Evolutionary conservation across 768 basidiomycete genomes (phyloP).

Genomic region (Suillus lakei): DNA sequence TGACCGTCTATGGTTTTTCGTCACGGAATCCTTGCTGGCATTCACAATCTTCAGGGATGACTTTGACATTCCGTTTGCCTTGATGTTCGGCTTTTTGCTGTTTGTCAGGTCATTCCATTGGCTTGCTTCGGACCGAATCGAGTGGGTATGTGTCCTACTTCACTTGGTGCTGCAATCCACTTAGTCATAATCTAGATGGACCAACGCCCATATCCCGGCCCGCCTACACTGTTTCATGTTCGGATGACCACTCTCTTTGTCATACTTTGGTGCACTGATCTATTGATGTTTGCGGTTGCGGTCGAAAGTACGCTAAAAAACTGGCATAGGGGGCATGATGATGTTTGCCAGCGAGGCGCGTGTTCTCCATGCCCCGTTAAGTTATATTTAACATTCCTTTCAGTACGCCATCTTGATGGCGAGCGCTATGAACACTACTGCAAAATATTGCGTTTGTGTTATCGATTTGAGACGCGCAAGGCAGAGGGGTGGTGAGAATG

Average conservation of each 20-base stretch:
- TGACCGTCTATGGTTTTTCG: conserved; percentile 96
- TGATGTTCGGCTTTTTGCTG: conserved; percentile 94
- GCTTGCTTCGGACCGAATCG: conserved; percentile 93
- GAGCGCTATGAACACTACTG: conserved; percentile 73
- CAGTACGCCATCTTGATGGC: conserved; percentile 92
- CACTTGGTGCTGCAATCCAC: conserved; percentile 7
- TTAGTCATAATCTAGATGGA: conserved; percentile 82
- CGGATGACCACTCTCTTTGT: conserved; percentile 77
- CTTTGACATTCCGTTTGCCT: conserved; percentile 88
- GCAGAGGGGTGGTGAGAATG: conserved; percentile 78
- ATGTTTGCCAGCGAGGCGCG: conserved; percentile 93
- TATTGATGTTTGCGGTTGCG: conserved; percentile 78
- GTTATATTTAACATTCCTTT: conserved; percentile 18
- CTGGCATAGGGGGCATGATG: conserved; percentile 89
- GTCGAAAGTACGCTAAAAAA: conserved; percentile 78
- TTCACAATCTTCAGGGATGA: conserved; percentile 98
- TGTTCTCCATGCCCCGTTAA: conserved; percentile 13
- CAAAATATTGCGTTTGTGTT: conserved; percentile 82
- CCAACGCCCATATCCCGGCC: conserved; percentile 88
- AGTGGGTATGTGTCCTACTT: conserved; percentile 72
- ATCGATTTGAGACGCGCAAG: conserved; percentile 84
- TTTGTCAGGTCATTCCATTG: conserved; percentile 99
- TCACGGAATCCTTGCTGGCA: conserved; percentile 94
- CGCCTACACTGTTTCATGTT: conserved; percentile 82
- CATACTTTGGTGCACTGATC: conserved; percentile 76